Base-by-base conservation (phyloP, 768 basidiomycete species). In the Lentinula guzmanii region DNA sequence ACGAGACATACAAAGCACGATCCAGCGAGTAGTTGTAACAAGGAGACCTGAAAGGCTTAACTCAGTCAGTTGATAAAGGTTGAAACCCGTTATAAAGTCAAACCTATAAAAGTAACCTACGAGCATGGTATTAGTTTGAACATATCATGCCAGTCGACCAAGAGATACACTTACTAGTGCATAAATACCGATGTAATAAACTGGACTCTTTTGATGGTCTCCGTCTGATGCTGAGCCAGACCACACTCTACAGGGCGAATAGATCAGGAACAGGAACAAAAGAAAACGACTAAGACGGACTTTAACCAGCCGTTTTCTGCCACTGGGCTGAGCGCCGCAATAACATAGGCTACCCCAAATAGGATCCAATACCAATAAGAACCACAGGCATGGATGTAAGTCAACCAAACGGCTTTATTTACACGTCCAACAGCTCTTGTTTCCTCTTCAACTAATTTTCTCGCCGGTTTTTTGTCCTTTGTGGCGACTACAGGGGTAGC, bases 401-500 rank as follows among this genome's bases (percentile, higher is more conserved):
- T 79, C 46, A 72, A 66, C 90, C 90, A 93, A 21, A 91, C 83
- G 42, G 83, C 82, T 61, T 78, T 74, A 52, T 81, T 73, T 58
- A 93, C 89, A 51, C 86, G 79, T 3, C 90, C 90, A 46, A 85
- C 84, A 1, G 87, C 89, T n/a, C 90, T 81, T 63, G 82, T 84
- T 70, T 92, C 90, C 67, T 92, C 91, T 66, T 96, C 93, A 5
- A 95, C 76, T 51, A 95, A 80, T 70, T 95, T 95, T 41, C 92
- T 80, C 0, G 93, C 89, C 1, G 79, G 68, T 68, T 86, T 90
- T 70, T 79, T 83, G 60, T 73, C 67, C n/a, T 5, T 7, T 37
- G 80, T 51, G 77, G 76, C 35, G 34, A 56, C 5, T 24, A 68
- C 43, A 48, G 56, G 56, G 15, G 57, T 50, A 63, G 67, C 35